Conservation (phyloP, 805 yeast species). For the Jamesozyma lodderae region DNA sequence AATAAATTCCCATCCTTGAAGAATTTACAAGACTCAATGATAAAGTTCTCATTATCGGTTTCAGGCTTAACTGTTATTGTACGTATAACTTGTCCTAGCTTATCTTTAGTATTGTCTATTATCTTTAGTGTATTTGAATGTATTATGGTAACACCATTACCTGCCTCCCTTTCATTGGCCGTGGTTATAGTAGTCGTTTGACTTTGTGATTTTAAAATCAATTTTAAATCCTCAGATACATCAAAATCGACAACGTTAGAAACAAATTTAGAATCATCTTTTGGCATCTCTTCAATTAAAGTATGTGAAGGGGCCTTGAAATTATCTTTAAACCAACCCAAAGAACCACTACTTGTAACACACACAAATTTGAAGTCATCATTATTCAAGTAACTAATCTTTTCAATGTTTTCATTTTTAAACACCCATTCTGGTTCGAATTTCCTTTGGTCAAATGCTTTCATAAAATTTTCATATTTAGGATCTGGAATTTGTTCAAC, state of each 20-base stretch:
- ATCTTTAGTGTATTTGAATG: conserved; percentile 19
- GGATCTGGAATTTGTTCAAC: background rate
- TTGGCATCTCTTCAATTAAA: too few species aligned
- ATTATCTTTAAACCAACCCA: conserved; percentile 27
- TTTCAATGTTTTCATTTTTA: conserved; percentile 21
- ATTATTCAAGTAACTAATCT: conserved; percentile 13
- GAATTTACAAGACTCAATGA: conserved; percentile 1
- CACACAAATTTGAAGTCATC: conserved; percentile 27
- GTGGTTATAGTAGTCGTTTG: conserved; percentile 3
- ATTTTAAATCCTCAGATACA: conserved; percentile 14
- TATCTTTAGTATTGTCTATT: conserved; percentile 19
- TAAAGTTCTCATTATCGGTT: background rate
- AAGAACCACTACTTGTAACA: conserved; percentile 23
- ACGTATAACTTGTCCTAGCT: conserved; percentile 18
- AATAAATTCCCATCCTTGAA: conserved; percentile 7
- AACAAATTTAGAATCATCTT: background rate
- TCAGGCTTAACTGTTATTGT: conserved; percentile 10
- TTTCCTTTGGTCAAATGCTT: conserved; percentile 9
- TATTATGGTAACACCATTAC: conserved; percentile 5
- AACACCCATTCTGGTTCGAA: conserved; percentile 21
- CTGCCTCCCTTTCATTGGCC: too few species aligned
- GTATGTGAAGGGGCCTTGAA: conserved; percentile 15
- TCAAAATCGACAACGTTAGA: conserved; percentile 15
- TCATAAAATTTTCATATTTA: conserved; percentile 33
- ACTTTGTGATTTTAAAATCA: conserved; percentile 17